Percentiles rank a stretch among this genome's conserved stretches.
Conservation (phyloP, 495 filamentous ascomycete species). For the Aspergillus indologenus region DNA sequence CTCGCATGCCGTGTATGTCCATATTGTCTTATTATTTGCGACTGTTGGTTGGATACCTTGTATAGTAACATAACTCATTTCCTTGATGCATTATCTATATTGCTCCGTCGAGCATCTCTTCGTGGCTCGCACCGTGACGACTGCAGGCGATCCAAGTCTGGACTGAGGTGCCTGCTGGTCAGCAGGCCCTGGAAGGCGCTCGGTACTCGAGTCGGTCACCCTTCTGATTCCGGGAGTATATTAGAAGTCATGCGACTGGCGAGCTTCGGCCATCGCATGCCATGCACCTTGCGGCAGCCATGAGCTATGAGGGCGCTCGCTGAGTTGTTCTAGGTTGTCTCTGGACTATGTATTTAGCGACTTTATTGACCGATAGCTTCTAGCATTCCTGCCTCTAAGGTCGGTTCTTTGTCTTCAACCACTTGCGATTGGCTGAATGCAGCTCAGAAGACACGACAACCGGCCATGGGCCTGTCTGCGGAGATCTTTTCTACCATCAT, state of each 20-base stretch:
- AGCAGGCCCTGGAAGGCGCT: neutral
- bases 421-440: neutral
- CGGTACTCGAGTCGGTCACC: neutral
- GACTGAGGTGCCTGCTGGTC: neutral
- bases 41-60: slow-evolving; percentile 36
- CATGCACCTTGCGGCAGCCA: neutral
- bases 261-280: neutral
- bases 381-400: neutral
- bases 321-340: neutral
- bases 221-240: neutral
- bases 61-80: slow-evolving; percentile 36
- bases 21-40: slow-evolving; percentile 26
- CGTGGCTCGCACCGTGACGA: neutral
- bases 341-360: neutral
- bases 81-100: slow-evolving; percentile 18
- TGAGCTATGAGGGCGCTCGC: neutral
- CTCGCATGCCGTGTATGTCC: slow-evolving; percentile 30
- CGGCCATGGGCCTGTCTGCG: neutral
- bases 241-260: neutral
- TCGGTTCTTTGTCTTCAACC: neutral
- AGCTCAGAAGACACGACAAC: neutral
- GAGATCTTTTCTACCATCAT: neutral
- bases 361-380: neutral
- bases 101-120: neutral
- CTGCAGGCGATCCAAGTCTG: neutral